A percentile compares a stretch with the other conserved stretches of the same genome.
phyloP scores from a whole-genome alignment of 108 stramenopile species.

The Aurantiochytrium sp. region DNA sequence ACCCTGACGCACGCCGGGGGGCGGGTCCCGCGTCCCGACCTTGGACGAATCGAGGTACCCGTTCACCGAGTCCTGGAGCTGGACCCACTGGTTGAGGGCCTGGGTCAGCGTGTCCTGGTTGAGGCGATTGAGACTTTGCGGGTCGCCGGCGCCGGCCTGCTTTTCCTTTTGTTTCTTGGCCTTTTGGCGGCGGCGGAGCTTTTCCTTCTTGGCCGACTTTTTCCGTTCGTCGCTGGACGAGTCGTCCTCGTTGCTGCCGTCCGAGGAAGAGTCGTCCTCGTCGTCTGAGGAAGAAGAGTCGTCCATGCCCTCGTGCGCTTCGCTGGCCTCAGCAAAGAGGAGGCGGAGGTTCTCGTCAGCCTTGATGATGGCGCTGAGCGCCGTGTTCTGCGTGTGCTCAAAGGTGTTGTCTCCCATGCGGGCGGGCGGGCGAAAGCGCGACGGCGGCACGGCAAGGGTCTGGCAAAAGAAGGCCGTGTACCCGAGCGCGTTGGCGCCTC shows the following conservation, averaged over 20 bases:
- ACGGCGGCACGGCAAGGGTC: slow-evolving; percentile 82
- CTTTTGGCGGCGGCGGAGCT: not conserved
- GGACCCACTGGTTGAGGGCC: slow-evolving; percentile 70
- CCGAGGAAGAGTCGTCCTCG: not conserved
- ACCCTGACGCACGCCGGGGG: slow-evolving; percentile 79
- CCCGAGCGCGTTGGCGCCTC: slow-evolving; percentile 50
- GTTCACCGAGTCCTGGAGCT: slow-evolving; percentile 88
- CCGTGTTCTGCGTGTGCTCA: slow-evolving; percentile 90
- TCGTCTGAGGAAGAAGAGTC: not conserved
- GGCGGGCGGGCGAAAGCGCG: slow-evolving; percentile 91
- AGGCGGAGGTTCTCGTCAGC: not conserved
- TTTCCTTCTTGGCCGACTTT: not conserved
- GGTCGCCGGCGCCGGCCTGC: not conserved
- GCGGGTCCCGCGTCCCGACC: slow-evolving; percentile 23
- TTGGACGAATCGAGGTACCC: slow-evolving; percentile 89
- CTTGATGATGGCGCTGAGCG: slow-evolving; percentile 74
- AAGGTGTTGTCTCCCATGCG: slow-evolving; percentile 73
- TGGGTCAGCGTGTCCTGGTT: slow-evolving; percentile 36
- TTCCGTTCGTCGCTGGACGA: not conserved
- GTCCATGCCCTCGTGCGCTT: too few relatives aligned
- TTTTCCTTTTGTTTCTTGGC: not conserved
- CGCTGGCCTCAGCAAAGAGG: not conserved
- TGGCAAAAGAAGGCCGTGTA: slow-evolving; percentile 78
- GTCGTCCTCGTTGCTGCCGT: not conserved
- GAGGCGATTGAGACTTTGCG: not conserved